These are phyloP conservation scores for Suhomyces xylopsoci DNA, from an alignment of 805 yeast species.

Conservation along the genomic window DNA sequence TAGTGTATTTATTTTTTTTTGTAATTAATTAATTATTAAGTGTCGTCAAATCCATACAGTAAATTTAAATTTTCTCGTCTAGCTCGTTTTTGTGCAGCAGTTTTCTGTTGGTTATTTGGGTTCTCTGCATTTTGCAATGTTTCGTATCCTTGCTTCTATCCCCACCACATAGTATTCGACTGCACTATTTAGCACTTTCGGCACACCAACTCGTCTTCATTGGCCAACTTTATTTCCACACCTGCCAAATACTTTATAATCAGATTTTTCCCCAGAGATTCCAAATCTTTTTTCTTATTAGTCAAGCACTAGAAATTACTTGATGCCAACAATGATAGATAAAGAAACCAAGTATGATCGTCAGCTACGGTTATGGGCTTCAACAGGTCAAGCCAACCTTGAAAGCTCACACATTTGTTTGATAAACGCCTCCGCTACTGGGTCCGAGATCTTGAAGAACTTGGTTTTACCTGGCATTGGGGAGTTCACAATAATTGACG, in stretches of 20 bases:
- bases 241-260: not conserved
- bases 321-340: constrained; percentile 21
- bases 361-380: constrained; percentile 85
- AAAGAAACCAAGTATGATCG: constrained; percentile 69
- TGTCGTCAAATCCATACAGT: not conserved
- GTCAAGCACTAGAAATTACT: not conserved
- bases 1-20: not conserved
- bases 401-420: constrained; percentile 59
- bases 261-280: not conserved
- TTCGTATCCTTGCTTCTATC: not conserved
- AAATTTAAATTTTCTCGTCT: not conserved
- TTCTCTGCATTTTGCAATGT: not conserved
- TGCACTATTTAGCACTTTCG: not conserved
- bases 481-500: constrained; percentile 56
- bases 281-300: not conserved
- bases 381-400: constrained; percentile 65
- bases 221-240: not conserved
- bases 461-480: constrained; percentile 75
- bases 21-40: not conserved
- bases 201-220: not conserved
- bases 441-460: constrained; percentile 73
- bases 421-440: constrained; percentile 53
- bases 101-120: not conserved
- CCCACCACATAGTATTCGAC: not conserved
- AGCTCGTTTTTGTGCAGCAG: not conserved